Evolutionary conservation across 192 early-diverging fungal species (phyloP).

Genomic region (Podila epicladia): DNA sequence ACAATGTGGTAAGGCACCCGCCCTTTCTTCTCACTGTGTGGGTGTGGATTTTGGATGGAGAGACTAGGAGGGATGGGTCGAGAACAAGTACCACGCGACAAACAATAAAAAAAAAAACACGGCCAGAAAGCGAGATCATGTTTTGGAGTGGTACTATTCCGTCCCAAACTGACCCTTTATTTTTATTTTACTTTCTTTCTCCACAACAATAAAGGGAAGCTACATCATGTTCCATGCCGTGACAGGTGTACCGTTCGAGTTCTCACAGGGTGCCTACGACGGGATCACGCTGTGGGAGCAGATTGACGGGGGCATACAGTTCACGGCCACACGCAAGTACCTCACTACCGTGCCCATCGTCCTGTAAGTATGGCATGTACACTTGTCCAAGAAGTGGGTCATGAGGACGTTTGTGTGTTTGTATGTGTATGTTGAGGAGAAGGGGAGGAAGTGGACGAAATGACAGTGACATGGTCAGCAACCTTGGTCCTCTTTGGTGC

Average conservation of each 20-base stretch:
- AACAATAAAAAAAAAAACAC: too few relatives aligned
- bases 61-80: neutral
- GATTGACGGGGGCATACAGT: slow-evolving; percentile 96
- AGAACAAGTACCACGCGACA: neutral
- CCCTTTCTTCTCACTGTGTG: too few relatives aligned
- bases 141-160: too few relatives aligned
- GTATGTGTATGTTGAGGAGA: too few relatives aligned
- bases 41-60: too few relatives aligned
- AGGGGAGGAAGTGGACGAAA: too few relatives aligned
- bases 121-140: too few relatives aligned
- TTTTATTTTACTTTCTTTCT: neutral
- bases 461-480: too few relatives aligned
- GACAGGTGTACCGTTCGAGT: slow-evolving; percentile 92
- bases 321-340: slow-evolving; percentile 97
- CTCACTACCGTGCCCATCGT: slow-evolving; percentile 92
- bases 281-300: slow-evolving; percentile 98
- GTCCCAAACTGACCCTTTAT: neutral
- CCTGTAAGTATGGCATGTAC: slow-evolving; percentile 72
- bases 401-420: too few relatives aligned
- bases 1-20: slow-evolving; percentile 73
- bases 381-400: too few relatives aligned
- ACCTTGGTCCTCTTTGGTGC: too few relatives aligned
- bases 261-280: slow-evolving; percentile 93
- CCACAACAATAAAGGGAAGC: slow-evolving; percentile 65
- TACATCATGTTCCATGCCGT: slow-evolving; percentile 99